Conservation (phyloP, 2,329 filamentous ascomycete species). For the Arthroderma sp. region DNA sequence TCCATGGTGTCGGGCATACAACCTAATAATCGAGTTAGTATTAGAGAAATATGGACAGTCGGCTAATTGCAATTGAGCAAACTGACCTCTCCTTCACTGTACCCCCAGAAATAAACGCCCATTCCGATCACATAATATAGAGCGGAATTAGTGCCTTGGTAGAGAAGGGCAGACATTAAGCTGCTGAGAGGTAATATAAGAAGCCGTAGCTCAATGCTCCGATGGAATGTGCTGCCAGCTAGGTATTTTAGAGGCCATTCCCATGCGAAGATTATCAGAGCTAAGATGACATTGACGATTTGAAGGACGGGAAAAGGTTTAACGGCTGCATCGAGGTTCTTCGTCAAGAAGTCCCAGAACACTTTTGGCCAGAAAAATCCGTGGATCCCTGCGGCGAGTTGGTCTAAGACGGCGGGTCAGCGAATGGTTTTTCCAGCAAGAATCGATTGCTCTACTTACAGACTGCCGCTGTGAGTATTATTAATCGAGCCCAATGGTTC, state of each 20-base stretch:
- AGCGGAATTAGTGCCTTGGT: constrained; percentile 84
- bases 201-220: constrained; percentile 75
- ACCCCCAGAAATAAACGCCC: constrained; percentile 88
- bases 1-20: constrained; percentile 57
- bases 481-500: constrained; percentile 96
- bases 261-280: constrained; percentile 64
- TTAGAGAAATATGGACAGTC: constrained; percentile 10
- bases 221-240: constrained; percentile 65
- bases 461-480: constrained; percentile 69
- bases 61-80: not conserved
- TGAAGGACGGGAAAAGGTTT: constrained; percentile 82
- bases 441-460: constrained; percentile 40
- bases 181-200: constrained; percentile 68
- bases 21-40: constrained; percentile 33
- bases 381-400: constrained; percentile 61
- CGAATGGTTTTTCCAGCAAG: not conserved
- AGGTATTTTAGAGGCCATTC: constrained; percentile 79
- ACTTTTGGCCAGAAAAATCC: constrained; percentile 98
- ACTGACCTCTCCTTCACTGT: constrained; percentile 88
- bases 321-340: constrained; percentile 73
- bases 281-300: constrained; percentile 75
- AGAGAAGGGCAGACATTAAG: constrained; percentile 62
- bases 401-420: too few species aligned
- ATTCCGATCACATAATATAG: constrained; percentile 84
- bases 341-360: constrained; percentile 94